A percentile compares a stretch with the other conserved stretches of the same genome.
phyloP scores from a whole-genome alignment of 257 asterid species.

The Ehretia macrophylla region DNA sequence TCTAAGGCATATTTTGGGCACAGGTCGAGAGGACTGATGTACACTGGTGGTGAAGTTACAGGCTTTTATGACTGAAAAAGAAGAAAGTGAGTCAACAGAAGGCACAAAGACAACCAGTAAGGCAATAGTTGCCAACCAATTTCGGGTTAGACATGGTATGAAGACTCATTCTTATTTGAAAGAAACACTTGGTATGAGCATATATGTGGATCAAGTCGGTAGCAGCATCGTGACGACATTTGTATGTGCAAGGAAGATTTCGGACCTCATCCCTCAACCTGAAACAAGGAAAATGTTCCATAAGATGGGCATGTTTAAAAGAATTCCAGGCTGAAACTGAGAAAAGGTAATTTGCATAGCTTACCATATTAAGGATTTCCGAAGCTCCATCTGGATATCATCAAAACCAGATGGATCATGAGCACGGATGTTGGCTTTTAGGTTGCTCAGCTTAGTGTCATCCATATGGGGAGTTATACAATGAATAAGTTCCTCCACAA shows the following conservation, averaged over 20 bases:
- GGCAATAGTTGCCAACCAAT: conserved; percentile 1
- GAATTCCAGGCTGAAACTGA: no score
- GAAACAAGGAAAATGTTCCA: conserved; percentile 16
- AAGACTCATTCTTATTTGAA: conserved; percentile 65
- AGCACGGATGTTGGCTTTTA: conserved; percentile 65
- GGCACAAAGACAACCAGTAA: no score
- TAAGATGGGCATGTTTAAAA: no score
- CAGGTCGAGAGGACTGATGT: no score
- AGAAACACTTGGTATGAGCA: conserved; percentile 80
- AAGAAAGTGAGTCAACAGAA: no score
- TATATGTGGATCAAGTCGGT: conserved; percentile 94
- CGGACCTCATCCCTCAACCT: conserved; percentile 99
- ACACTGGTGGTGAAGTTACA: no score
- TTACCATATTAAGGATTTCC: conserved; percentile 87
- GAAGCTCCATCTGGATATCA: conserved; percentile 55
- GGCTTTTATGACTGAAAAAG: no score
- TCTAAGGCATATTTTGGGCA: no score
- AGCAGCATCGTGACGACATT: conserved; percentile 95
- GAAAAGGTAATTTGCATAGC: conserved; percentile 1
- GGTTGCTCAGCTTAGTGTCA: conserved; percentile 55
- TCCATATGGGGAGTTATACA: conserved; percentile 83
- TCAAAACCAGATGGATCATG: conserved; percentile 84
- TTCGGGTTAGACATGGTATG: conserved; percentile 6
- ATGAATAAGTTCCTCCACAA: conserved; percentile 81
- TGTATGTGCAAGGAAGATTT: conserved; percentile 78